Conservation (phyloP, 805 yeast genomes). For the Phaffomyces opuntiae region DNA sequence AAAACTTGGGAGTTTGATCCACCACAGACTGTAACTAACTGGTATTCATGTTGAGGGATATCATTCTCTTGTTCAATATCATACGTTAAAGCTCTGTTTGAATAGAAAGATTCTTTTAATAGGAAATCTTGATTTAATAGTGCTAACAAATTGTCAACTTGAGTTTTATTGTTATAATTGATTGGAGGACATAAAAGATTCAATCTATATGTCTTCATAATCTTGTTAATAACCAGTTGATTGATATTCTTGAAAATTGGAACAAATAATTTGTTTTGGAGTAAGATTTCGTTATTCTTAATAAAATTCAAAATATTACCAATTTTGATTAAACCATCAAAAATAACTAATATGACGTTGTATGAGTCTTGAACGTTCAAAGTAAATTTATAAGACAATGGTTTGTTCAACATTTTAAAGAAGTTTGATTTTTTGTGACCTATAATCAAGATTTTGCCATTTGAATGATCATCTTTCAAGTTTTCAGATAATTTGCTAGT, state of each 20-base stretch:
- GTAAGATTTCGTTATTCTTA: constrained; percentile 8
- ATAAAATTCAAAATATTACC: constrained; percentile 23
- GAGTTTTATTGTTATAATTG: constrained; percentile 12
- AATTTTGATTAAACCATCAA: constrained; percentile 24
- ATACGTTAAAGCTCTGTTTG: not conserved
- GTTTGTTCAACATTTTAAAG: constrained; percentile 12
- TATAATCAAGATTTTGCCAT: constrained; percentile 16
- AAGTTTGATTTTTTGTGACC: constrained; percentile 19
- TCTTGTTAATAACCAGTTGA: constrained; percentile 12
- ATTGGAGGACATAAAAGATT: constrained; percentile 22
- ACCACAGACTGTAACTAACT: constrained; percentile 3
- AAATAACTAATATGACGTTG: constrained; percentile 17
- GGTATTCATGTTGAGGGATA: constrained; percentile 1
- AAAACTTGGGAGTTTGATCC: constrained; percentile 1
- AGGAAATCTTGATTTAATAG: constrained; percentile 16
- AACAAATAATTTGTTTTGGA: constrained; percentile 13
- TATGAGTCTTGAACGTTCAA: constrained; percentile 12
- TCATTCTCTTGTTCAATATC: not conserved
- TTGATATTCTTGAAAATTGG: constrained; percentile 22
- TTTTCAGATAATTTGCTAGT: not conserved
- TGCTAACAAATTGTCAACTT: constrained; percentile 16
- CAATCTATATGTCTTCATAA: constrained; percentile 12
- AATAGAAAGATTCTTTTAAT: constrained; percentile 4
- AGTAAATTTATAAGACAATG: constrained; percentile 15
- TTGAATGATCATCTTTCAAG: constrained; percentile 1